Percentiles rank a stretch among this genome's conserved stretches.
Conservation (phyloP, 768 basidiomycete genomes). For the Mycena amicta region DNA sequence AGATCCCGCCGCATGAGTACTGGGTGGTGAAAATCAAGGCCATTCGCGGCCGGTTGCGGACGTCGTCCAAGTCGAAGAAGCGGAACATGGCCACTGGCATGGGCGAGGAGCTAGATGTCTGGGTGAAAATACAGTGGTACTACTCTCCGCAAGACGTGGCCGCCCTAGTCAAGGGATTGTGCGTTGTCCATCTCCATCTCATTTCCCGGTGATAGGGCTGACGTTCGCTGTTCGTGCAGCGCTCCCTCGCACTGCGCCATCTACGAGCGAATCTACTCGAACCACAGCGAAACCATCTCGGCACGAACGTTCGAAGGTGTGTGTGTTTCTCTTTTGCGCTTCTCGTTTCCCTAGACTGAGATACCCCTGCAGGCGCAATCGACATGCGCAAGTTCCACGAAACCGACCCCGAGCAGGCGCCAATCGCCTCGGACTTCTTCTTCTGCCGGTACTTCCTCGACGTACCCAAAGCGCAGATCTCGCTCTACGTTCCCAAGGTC, state of each 20-base stretch:
- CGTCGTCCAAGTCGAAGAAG: neutral
- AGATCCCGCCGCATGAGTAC: neutral
- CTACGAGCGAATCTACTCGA: slow-evolving; percentile 15
- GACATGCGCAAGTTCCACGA: neutral
- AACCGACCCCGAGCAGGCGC: neutral
- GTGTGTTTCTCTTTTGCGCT: neutral
- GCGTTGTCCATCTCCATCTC: neutral
- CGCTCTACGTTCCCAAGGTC: neutral
- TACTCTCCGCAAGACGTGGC: slow-evolving; percentile 10
- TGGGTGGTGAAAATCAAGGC: slow-evolving; percentile 12
- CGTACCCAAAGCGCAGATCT: neutral
- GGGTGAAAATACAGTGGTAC: slow-evolving; percentile 13
- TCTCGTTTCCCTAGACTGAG: neutral
- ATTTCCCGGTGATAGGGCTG: neutral
- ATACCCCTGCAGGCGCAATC: neutral
- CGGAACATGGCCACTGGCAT: neutral
- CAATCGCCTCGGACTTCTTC: neutral
- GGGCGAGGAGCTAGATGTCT: neutral
- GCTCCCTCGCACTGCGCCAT: slow-evolving; percentile 6
- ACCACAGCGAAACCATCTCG: slow-evolving; percentile 12
- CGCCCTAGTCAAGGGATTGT: slow-evolving; percentile 4
- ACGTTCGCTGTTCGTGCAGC: neutral
- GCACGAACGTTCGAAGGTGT: slow-evolving; percentile 14
- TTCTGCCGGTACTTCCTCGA: neutral
- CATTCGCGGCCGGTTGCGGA: neutral